These are phyloP conservation scores for Arthrocladium fulminans DNA, from an alignment of 2,329 filamentous ascomycete species.

Conservation along the genomic window DNA sequence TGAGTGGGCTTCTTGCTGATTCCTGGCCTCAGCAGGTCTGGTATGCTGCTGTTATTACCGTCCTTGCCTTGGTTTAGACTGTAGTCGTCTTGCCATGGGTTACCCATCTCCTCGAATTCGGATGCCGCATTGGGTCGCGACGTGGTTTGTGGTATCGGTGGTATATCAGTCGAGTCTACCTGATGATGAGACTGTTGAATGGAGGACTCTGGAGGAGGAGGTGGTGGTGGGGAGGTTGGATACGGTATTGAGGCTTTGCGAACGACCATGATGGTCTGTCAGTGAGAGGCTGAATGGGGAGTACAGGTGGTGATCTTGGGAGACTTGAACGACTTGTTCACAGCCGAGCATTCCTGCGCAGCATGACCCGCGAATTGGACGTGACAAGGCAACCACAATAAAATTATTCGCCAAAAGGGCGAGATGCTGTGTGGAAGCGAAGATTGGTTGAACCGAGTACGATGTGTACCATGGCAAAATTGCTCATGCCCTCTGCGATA, in stretches of 20 bases:
- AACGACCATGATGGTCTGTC: conserved; percentile 14
- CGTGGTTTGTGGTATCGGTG: conserved; percentile 12
- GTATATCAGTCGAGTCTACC: conserved; percentile 17
- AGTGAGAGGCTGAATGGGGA: neutral
- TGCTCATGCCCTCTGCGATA: neutral
- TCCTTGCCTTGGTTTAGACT: conserved; percentile 5
- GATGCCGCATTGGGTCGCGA: conserved; percentile 3
- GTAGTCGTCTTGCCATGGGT: conserved; percentile 20
- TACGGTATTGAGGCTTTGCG: conserved; percentile 20
- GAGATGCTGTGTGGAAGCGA: neutral
- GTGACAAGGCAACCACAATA: conserved; percentile 4
- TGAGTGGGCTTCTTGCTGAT: neutral
- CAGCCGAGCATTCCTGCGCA: no score
- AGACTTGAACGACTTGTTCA: neutral
- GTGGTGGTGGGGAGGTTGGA: conserved; percentile 14
- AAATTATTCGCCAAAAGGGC: neutral
- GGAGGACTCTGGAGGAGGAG: conserved; percentile 7
- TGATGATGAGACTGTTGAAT: conserved; percentile 7
- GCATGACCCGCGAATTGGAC: neutral
- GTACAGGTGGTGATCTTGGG: neutral
- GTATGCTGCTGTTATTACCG: conserved; percentile 14
- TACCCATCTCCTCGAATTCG: conserved; percentile 17
- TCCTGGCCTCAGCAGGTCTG: conserved; percentile 16
- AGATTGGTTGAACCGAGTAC: neutral
- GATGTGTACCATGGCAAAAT: neutral